Evolutionary conservation across 371 early-diverging fungal species (phyloP).

Genomic region (Mucor velutinosus): DNA sequence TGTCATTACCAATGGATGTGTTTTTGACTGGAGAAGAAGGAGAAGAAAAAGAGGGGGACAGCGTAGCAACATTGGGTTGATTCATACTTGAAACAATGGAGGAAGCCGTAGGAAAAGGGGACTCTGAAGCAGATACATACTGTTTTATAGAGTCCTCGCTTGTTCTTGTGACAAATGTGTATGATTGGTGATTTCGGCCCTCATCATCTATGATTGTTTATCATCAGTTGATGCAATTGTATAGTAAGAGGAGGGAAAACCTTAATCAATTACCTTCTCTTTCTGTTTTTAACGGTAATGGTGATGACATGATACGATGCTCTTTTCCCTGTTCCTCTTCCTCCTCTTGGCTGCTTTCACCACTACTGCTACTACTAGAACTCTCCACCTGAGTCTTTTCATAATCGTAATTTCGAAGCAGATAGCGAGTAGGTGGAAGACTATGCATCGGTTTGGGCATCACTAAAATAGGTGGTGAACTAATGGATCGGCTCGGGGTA

Average conservation of each 20-base stretch:
- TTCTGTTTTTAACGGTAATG: neutral
- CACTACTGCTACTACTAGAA: neutral
- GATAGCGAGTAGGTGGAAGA: constrained; percentile 17
- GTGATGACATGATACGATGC: neutral
- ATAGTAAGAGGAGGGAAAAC: neutral
- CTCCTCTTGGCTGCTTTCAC: neutral
- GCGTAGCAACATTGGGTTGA: neutral
- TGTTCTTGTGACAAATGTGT: constrained; percentile 3
- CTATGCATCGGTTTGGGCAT: constrained; percentile 25
- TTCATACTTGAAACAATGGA: constrained; percentile 7
- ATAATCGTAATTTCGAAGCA: constrained; percentile 8
- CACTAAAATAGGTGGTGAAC: constrained; percentile 15
- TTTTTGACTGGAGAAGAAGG: neutral
- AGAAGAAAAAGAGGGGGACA: neutral
- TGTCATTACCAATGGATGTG: neutral
- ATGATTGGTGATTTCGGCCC: neutral
- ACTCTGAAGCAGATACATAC: constrained; percentile 9
- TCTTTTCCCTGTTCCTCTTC: neutral
- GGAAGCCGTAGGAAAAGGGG: constrained; percentile 13
- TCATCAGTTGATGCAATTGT: constrained; percentile 1
- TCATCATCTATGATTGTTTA: neutral
- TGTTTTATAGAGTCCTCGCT: constrained; percentile 14
- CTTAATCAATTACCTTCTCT: constrained; percentile 4
- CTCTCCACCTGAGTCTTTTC: constrained; percentile 26
- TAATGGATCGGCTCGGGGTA: constrained; percentile 10